phyloP scores from a whole-genome alignment of 106 monocot genomes.

The Dioscorea zingiberensis region DNA sequence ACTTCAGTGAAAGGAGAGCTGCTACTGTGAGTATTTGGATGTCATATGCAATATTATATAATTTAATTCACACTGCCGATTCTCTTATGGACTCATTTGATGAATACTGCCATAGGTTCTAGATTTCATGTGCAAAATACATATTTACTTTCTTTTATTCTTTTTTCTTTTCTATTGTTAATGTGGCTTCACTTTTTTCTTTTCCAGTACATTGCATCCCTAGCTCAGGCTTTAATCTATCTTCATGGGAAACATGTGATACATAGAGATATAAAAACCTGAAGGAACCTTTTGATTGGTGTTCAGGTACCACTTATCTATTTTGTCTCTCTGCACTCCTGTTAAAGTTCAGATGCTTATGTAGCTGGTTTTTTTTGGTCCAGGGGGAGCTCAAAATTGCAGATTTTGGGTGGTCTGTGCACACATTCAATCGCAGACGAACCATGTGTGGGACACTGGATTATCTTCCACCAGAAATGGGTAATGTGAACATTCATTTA shows the following conservation, averaged over 20 bases:
- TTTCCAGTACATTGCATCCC: conserved; percentile 77
- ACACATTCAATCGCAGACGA: conserved; percentile 79
- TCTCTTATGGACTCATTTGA: too few species aligned
- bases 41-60: neutral
- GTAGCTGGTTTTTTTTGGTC: neutral
- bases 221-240: conserved; percentile 86
- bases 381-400: conserved; percentile 98
- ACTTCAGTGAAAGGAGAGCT: conserved; percentile 89
- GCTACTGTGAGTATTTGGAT: conserved; percentile 63
- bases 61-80: too few species aligned
- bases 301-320: conserved; percentile 41
- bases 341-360: neutral
- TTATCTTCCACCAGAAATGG: conserved; percentile 99
- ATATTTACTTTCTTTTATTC: too few species aligned
- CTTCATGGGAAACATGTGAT: conserved; percentile 98
- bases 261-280: conserved; percentile 97
- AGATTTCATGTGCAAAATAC: too few species aligned
- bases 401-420: conserved; percentile 99
- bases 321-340: neutral
- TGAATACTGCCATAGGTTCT: too few species aligned
- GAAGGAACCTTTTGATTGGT: conserved; percentile 92
- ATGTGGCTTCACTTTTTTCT: neutral
- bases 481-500: conserved; percentile 25
- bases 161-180: neutral
- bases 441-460: conserved; percentile 99